A percentile compares a stretch with the other conserved stretches of the same genome.
phyloP scores from a whole-genome alignment of 768 basidiomycete genomes.

The Tulasnella sp. region DNA sequence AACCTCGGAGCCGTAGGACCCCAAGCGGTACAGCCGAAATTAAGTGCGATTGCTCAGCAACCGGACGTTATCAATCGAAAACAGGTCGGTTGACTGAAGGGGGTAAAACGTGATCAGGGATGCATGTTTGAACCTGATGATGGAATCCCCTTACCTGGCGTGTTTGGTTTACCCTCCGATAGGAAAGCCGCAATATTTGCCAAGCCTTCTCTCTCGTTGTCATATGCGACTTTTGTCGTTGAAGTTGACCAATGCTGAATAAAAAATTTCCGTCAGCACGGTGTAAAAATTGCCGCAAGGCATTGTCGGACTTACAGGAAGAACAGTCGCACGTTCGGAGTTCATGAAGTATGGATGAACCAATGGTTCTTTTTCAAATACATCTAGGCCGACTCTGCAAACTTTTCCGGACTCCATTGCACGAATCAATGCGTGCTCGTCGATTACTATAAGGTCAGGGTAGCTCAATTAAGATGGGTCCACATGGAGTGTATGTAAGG shows the following conservation, averaged over 20 bases:
- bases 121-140: too few species aligned
- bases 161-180: slow-evolving; percentile 21
- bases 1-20: too few species aligned
- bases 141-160: slow-evolving; percentile 21
- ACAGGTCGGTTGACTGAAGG: too few species aligned
- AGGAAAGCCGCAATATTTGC: slow-evolving; percentile 22
- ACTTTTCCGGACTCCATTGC: slow-evolving; percentile 27
- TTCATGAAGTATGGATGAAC: slow-evolving; percentile 24
- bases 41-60: too few species aligned
- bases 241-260: slow-evolving; percentile 15
- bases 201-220: slow-evolving; percentile 21
- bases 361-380: slow-evolving; percentile 27
- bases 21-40: too few species aligned
- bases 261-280: neutral
- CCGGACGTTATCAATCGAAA: too few species aligned
- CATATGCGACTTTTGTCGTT: slow-evolving; percentile 18
- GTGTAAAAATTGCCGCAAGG: neutral
- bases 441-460: slow-evolving; percentile 20
- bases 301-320: slow-evolving; percentile 9
- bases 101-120: too few species aligned
- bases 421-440: slow-evolving; percentile 25
- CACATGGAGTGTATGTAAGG: neutral
- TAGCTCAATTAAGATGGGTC: neutral
- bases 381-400: slow-evolving; percentile 26
- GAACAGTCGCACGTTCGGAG: slow-evolving; percentile 19